Evolutionary conservation across 2,329 filamentous ascomycete genomes (phyloP).

Genomic region (Beauveria sp.): DNA sequence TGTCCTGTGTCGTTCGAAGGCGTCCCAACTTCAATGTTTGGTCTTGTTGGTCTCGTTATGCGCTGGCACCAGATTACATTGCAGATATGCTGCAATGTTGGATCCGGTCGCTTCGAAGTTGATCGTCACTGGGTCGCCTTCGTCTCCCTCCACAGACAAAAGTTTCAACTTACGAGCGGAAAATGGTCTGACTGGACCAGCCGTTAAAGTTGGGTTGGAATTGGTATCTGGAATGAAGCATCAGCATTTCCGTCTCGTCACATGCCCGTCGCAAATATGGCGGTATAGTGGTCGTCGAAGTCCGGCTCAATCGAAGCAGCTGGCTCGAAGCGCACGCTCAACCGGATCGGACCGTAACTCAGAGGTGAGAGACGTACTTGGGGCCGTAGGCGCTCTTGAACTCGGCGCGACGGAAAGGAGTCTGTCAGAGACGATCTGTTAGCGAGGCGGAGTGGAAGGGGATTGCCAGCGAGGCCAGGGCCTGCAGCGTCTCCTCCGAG

Average conservation of each 20-base stretch:
- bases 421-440: conserved; percentile 27
- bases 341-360: neutral
- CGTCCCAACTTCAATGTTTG: neutral
- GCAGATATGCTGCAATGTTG: neutral
- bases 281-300: neutral
- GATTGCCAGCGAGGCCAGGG: neutral
- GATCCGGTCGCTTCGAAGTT: neutral
- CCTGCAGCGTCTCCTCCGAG: neutral
- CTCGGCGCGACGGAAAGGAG: conserved; percentile 36
- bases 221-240: conserved; percentile 43
- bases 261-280: neutral
- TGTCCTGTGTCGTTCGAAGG: neutral
- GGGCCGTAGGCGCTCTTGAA: conserved; percentile 60
- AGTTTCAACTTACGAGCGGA: conserved; percentile 43
- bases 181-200: conserved; percentile 39
- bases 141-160: neutral
- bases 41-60: neutral
- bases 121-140: neutral
- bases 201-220: conserved; percentile 49
- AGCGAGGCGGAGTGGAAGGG: conserved; percentile 9
- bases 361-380: conserved; percentile 42
- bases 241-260: conserved; percentile 19
- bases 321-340: neutral
- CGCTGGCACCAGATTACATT: too few relatives aligned
- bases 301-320: too few relatives aligned